phyloP scores from a whole-genome alignment of 2,329 filamentous ascomycete species.

The Metarhizium guizhouense region DNA sequence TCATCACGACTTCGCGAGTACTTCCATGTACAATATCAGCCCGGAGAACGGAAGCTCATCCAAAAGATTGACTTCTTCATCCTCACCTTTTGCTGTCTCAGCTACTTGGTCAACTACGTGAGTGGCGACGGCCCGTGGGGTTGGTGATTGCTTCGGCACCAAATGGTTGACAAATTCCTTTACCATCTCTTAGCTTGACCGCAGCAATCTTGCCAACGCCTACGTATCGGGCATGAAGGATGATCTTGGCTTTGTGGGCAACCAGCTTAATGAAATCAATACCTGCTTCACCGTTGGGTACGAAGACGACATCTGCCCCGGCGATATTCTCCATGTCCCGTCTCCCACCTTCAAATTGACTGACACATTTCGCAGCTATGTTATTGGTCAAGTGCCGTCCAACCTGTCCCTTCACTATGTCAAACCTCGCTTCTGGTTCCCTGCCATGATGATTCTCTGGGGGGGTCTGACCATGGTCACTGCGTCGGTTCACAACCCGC shows the following conservation, averaged over 20 bases:
- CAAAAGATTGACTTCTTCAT: conserved; percentile 44
- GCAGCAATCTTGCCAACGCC: conserved; percentile 28
- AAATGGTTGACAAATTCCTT: not conserved
- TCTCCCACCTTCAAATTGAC: not conserved
- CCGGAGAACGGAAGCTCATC: conserved; percentile 36
- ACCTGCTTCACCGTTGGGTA: conserved; percentile 53
- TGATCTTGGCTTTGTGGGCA: conserved; percentile 36
- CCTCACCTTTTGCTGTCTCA: conserved; percentile 7
- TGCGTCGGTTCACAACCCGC: conserved; percentile 27
- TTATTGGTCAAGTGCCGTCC: conserved; percentile 52
- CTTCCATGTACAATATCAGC: conserved; percentile 23
- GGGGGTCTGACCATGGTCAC: conserved; percentile 51
- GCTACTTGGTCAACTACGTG: conserved; percentile 6
- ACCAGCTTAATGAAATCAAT: conserved; percentile 39
- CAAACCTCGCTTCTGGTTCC: conserved; percentile 54
- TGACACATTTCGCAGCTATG: conserved; percentile 21
- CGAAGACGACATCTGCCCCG: conserved; percentile 18
- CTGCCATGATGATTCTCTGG: conserved; percentile 55
- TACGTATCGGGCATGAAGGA: conserved; percentile 38
- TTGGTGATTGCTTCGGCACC: not conserved
- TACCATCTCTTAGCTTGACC: conserved; percentile 16
- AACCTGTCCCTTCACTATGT: conserved; percentile 56
- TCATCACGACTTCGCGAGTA: conserved; percentile 20
- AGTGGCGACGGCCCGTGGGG: not conserved
- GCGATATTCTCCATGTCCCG: not conserved